Evolutionary conservation across 495 filamentous ascomycete genomes (phyloP).

Genomic region (Podospora anserina): DNA sequence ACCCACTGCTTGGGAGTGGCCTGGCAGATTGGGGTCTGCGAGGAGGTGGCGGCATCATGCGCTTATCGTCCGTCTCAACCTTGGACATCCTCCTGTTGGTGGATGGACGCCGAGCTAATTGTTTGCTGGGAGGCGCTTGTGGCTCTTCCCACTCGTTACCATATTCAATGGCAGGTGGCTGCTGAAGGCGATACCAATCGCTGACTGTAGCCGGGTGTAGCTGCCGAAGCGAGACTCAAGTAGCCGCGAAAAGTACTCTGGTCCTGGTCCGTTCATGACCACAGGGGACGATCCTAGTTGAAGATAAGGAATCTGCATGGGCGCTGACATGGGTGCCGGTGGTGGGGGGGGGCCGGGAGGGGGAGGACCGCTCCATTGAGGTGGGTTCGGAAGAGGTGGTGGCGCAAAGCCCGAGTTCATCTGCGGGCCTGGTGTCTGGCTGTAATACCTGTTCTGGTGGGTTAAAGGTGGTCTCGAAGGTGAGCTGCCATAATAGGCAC

Average conservation of each 20-base stretch:
- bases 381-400: slow-evolving; percentile 3
- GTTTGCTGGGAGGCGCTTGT: slow-evolving; percentile 17
- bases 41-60: slow-evolving; percentile 40
- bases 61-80: slow-evolving; percentile 36
- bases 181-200: slow-evolving; percentile 39
- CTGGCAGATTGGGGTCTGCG: slow-evolving; percentile 42
- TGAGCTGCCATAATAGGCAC: slow-evolving; percentile 36
- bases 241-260: slow-evolving; percentile 33
- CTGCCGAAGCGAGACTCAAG: slow-evolving; percentile 37
- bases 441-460: slow-evolving; percentile 28
- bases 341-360: slow-evolving; percentile 1
- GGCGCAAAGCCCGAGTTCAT: slow-evolving; percentile 21
- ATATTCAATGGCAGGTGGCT: slow-evolving; percentile 29
- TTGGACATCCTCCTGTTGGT: slow-evolving; percentile 36
- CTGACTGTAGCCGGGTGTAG: slow-evolving; percentile 41
- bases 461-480: slow-evolving; percentile 30
- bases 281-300: slow-evolving; percentile 22
- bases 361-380: slow-evolving; percentile 10
- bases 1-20: slow-evolving; percentile 30
- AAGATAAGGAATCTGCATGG: slow-evolving; percentile 11
- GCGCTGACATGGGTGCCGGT: neutral
- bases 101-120: slow-evolving; percentile 38
- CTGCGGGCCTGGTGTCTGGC: slow-evolving; percentile 17
- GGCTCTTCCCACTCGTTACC: slow-evolving; percentile 34
- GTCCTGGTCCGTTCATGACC: slow-evolving; percentile 24